Evolutionary conservation across 768 basidiomycete species (phyloP).

Genomic region (Lentinula sp.): DNA sequence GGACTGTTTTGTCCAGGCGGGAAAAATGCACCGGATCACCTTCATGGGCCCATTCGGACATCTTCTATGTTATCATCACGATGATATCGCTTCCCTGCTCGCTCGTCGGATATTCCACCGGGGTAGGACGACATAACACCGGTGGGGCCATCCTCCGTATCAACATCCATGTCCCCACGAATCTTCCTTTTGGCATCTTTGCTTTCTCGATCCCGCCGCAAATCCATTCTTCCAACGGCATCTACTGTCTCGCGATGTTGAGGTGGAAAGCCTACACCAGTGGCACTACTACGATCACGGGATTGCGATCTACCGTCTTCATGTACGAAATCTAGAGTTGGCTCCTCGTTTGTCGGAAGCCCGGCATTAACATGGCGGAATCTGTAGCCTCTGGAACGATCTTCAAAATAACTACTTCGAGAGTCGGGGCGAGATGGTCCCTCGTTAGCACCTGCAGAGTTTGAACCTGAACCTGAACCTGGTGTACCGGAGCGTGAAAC

Average conservation of each 20-base stretch:
- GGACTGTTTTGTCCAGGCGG: too few species aligned
- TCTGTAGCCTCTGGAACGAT: slow-evolving; percentile 41
- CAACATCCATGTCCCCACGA: slow-evolving; percentile 61
- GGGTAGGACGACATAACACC: slow-evolving; percentile 20
- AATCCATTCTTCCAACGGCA: slow-evolving; percentile 28
- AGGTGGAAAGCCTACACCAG: slow-evolving; percentile 23
- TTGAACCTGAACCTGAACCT: slow-evolving; percentile 43
- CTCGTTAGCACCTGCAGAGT: slow-evolving; percentile 30
- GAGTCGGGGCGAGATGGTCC: slow-evolving; percentile 47
- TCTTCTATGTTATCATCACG: slow-evolving; percentile 29
- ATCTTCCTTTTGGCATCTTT: slow-evolving; percentile 40
- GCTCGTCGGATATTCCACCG: slow-evolving; percentile 27
- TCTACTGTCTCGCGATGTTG: slow-evolving; percentile 34
- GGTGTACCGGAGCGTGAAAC: slow-evolving; percentile 53
- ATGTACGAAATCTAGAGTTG: slow-evolving; percentile 38
- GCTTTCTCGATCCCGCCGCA: slow-evolving; percentile 10
- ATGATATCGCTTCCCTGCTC: slow-evolving; percentile 58
- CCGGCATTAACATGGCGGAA: slow-evolving; percentile 47
- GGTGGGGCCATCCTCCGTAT: slow-evolving; percentile 32
- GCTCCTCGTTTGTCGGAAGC: slow-evolving; percentile 18
- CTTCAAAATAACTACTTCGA: slow-evolving; percentile 44
- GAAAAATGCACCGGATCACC: not conserved
- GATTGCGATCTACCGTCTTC: slow-evolving; percentile 43
- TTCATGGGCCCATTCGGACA: slow-evolving; percentile 23
- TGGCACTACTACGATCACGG: slow-evolving; percentile 32